Conservation (phyloP, 2,329 filamentous ascomycete species). For the Trichophyton equinum region DNA sequence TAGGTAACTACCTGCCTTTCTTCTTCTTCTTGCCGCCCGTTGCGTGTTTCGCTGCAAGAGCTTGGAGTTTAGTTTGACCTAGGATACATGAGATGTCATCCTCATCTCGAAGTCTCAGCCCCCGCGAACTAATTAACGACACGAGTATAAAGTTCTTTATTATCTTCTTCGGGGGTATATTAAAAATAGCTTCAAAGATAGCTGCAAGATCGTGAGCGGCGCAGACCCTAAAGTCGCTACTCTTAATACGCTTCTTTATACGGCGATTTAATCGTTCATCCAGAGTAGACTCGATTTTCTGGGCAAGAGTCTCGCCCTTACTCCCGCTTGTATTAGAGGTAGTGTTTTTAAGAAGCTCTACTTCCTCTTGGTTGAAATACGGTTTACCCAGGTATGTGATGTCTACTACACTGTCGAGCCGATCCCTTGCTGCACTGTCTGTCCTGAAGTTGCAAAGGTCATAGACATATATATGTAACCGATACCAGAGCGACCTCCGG, state of each 20-base stretch:
- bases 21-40: constrained; percentile 4
- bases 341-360: constrained; percentile 5
- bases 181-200: constrained; percentile 19
- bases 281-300: constrained; percentile 1
- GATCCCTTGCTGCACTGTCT: constrained; percentile 9
- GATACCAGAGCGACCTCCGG: constrained; percentile 16
- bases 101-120: constrained; percentile 5
- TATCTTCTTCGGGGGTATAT: constrained; percentile 19
- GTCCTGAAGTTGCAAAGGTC: constrained; percentile 16
- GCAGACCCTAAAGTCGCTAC: constrained; percentile 22
- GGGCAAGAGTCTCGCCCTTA: neutral
- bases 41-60: constrained; percentile 1
- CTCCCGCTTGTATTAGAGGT: neutral
- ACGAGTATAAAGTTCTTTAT: constrained; percentile 3
- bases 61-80: constrained; percentile 1
- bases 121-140: neutral
- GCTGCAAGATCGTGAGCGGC: constrained; percentile 25
- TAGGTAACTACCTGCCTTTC: neutral
- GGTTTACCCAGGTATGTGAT: constrained; percentile 17
- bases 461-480: constrained; percentile 17
- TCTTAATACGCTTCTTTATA: constrained; percentile 21
- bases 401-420: constrained; percentile 15
- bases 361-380: constrained; percentile 17
- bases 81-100: constrained; percentile 6
- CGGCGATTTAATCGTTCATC: constrained; percentile 14